These are phyloP conservation scores for Pythium volutum DNA, from an alignment of 352 stramenopile species.

Conservation along the genomic window DNA sequence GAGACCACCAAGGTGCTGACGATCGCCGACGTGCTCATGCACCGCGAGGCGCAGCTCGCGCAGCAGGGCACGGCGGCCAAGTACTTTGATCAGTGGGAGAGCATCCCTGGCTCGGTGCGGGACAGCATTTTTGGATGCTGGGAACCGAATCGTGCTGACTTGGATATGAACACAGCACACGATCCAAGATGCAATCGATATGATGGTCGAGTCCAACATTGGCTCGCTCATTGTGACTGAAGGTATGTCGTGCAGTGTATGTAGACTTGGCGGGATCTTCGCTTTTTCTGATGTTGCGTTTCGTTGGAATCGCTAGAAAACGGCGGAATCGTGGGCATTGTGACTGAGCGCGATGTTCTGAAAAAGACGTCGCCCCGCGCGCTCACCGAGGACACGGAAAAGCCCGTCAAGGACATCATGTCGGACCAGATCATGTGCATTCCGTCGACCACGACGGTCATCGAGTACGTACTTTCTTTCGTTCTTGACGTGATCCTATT, in stretches of 20 bases:
- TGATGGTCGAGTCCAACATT: conserved; percentile 81
- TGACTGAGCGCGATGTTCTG: conserved; percentile 80
- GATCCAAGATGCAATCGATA: conserved; percentile 67
- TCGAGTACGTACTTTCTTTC: conserved; percentile 48
- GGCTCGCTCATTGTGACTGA: conserved; percentile 81
- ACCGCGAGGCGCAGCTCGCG: conserved; percentile 50
- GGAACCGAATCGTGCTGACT: background rate
- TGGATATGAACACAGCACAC: conserved; percentile 38
- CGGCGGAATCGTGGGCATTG: conserved; percentile 73
- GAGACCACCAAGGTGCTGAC: conserved; percentile 68
- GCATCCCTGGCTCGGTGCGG: conserved; percentile 56
- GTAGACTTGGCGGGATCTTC: background rate
- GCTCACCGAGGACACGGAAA: conserved; percentile 41
- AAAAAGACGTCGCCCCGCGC: conserved; percentile 66
- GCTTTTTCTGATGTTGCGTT: background rate
- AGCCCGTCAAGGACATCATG: conserved; percentile 77
- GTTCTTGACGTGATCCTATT: background rate
- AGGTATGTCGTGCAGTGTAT: conserved; percentile 26
- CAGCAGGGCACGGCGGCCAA: conserved; percentile 26
- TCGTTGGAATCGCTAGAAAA: conserved; percentile 28
- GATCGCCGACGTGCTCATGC: conserved; percentile 66
- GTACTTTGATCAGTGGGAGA: conserved; percentile 77
- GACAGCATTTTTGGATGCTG: background rate
- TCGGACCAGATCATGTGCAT: conserved; percentile 86
- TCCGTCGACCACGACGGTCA: conserved; percentile 70